Conservation (phyloP, 2,329 filamentous ascomycete species). For the Didymella glomerata region DNA sequence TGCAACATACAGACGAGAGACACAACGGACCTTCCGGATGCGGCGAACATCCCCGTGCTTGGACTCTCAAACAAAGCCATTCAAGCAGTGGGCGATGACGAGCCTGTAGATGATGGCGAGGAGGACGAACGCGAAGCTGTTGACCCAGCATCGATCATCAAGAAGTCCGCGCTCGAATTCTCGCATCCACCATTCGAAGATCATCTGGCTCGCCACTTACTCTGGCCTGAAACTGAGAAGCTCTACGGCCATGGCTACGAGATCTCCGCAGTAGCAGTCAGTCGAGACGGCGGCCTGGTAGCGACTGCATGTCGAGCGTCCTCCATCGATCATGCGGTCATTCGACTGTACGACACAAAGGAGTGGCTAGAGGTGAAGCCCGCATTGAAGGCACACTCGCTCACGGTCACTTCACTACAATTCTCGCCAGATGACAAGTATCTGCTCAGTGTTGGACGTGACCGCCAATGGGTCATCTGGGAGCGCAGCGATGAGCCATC, state of each 20-base stretch:
- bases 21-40: conserved; percentile 70
- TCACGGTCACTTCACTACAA: conserved; percentile 83
- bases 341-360: conserved; percentile 86
- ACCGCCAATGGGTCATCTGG: conserved; percentile 91
- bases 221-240: conserved; percentile 97
- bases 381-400: conserved; percentile 80
- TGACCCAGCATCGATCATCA: conserved; percentile 64
- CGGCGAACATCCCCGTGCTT: conserved; percentile 92
- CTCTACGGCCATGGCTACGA: conserved; percentile 98
- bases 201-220: conserved; percentile 83
- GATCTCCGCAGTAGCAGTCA: conserved; percentile 85
- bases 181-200: conserved; percentile 87
- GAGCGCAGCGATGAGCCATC: conserved; percentile 55
- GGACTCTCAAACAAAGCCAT: conserved; percentile 96
- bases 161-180: conserved; percentile 70
- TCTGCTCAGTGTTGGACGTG: conserved; percentile 87
- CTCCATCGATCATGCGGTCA: conserved; percentile 91
- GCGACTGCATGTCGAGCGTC: conserved; percentile 94
- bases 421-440: conserved; percentile 79
- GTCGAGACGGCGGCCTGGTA: conserved; percentile 75
- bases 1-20: conserved; percentile 63
- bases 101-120: conserved; percentile 48
- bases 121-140: conserved; percentile 63
- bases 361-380: conserved; percentile 89
- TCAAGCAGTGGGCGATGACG: conserved; percentile 56